These are phyloP conservation scores for Dittrichia graveolens DNA, from an alignment of 129 eudicot species.

Conservation along the genomic window DNA sequence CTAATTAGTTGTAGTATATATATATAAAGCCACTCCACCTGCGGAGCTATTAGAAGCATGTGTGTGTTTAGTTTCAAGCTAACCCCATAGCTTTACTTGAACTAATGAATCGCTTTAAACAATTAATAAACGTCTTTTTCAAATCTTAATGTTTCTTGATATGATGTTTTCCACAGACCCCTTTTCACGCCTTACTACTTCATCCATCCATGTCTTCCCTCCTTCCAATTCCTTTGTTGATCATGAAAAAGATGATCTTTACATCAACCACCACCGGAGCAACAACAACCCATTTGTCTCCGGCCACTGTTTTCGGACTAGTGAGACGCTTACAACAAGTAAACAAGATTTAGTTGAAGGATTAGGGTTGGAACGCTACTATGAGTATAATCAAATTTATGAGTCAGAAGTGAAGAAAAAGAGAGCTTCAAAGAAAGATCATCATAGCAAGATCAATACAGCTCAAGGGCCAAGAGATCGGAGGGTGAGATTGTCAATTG, in stretches of 20 bases:
- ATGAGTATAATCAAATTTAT: slow-evolving; percentile 5
- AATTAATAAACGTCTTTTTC: slow-evolving; percentile 14
- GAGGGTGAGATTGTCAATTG: slow-evolving; percentile 52
- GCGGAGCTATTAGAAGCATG: not conserved
- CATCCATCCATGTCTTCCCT: slow-evolving; percentile 31
- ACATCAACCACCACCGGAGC: slow-evolving; percentile 22
- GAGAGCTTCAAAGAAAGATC: slow-evolving; percentile 39
- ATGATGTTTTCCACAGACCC: slow-evolving; percentile 38
- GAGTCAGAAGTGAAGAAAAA: slow-evolving; percentile 9
- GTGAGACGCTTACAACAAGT: slow-evolving; percentile 11
- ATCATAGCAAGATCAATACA: slow-evolving; percentile 62
- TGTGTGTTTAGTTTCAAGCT: not conserved
- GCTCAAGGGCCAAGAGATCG: slow-evolving; percentile 53
- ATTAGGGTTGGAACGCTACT: slow-evolving; percentile 24
- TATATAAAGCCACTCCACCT: slow-evolving; percentile 17
- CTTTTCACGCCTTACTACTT: slow-evolving; percentile 27
- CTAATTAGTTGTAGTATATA: not conserved
- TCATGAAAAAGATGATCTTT: slow-evolving; percentile 25
- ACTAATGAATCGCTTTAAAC: slow-evolving; percentile 18
- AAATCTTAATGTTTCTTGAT: slow-evolving; percentile 15
- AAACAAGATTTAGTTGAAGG: slow-evolving; percentile 22
- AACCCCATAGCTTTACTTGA: not conserved
- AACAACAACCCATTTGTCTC: slow-evolving; percentile 8
- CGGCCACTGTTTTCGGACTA: not conserved
- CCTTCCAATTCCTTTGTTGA: slow-evolving; percentile 28